phyloP scores from a whole-genome alignment of 495 filamentous ascomycete species.

The Talaromyces trachyspermus region DNA sequence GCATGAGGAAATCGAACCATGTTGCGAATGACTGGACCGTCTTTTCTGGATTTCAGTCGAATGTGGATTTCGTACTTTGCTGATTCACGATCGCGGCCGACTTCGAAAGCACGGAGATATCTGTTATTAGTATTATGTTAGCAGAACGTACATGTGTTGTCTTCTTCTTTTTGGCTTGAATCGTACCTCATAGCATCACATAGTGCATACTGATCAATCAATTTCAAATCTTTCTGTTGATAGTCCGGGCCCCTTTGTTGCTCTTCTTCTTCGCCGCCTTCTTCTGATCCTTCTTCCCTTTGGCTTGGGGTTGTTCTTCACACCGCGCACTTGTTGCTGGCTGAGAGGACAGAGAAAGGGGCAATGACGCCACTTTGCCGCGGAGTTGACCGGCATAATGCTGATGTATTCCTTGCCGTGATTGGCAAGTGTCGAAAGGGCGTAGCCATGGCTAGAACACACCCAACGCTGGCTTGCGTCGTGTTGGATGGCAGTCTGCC shows the following conservation, averaged over 20 bases:
- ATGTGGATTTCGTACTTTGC: slow-evolving; percentile 85
- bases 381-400: slow-evolving; percentile 27
- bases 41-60: slow-evolving; percentile 69
- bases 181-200: slow-evolving; percentile 87
- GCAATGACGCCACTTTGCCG: slow-evolving; percentile 24
- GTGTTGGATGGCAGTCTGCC: slow-evolving; percentile 10
- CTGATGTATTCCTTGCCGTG: slow-evolving; percentile 31
- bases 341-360: slow-evolving; percentile 24
- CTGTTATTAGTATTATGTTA: slow-evolving; percentile 33
- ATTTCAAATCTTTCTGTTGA: slow-evolving; percentile 50
- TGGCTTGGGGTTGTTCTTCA: slow-evolving; percentile 28
- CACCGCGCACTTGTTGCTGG: slow-evolving; percentile 33
- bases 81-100: slow-evolving; percentile 62
- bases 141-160: not conserved
- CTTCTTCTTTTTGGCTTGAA: too few relatives aligned
- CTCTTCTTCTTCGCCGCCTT: slow-evolving; percentile 50
- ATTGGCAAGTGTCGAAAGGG: slow-evolving; percentile 31
- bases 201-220: slow-evolving; percentile 64
- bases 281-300: slow-evolving; percentile 41
- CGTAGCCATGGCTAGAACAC: slow-evolving; percentile 28
- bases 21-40: slow-evolving; percentile 77
- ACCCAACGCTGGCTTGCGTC: slow-evolving; percentile 1
- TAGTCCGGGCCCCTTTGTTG: slow-evolving; percentile 60
- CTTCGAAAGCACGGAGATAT: slow-evolving; percentile 86
- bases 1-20: slow-evolving; percentile 83